Conservation (phyloP, 2,329 filamentous ascomycete species). For the Knufia fluminis region DNA sequence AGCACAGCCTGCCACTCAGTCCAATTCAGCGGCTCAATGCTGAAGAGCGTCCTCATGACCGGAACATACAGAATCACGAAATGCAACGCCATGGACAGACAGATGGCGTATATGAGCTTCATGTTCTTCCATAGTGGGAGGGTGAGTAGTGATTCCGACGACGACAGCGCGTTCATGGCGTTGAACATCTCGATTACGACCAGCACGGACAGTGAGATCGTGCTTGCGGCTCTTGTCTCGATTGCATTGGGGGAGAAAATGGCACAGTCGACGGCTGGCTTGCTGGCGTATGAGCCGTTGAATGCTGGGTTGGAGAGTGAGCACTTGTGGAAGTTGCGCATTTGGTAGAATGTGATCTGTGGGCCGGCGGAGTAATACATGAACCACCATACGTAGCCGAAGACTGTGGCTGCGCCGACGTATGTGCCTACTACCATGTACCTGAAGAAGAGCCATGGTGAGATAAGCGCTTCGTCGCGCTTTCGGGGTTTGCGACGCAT, state of each 20-base stretch:
- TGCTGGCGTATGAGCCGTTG: slow-evolving; percentile 15
- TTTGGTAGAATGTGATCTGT: slow-evolving; percentile 81
- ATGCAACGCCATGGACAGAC: slow-evolving; percentile 86
- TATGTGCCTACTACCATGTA: slow-evolving; percentile 96
- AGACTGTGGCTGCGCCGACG: slow-evolving; percentile 87
- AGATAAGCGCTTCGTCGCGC: slow-evolving; percentile 84
- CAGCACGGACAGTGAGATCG: slow-evolving; percentile 78
- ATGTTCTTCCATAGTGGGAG: slow-evolving; percentile 97
- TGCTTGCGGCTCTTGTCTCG: slow-evolving; percentile 75
- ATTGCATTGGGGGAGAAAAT: slow-evolving; percentile 78
- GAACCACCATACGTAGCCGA: slow-evolving; percentile 99
- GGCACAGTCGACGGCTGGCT: slow-evolving; percentile 72
- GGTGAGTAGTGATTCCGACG: slow-evolving; percentile 85
- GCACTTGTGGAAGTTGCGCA: slow-evolving; percentile 92
- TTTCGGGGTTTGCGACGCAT: slow-evolving; percentile 89
- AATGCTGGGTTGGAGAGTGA: slow-evolving; percentile 54
- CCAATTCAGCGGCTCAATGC: slow-evolving; percentile 77
- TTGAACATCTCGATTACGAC: slow-evolving; percentile 99
- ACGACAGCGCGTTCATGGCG: slow-evolving; percentile 94
- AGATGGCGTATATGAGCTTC: slow-evolving; percentile 93
- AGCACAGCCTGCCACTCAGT: slow-evolving; percentile 89
- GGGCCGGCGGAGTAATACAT: slow-evolving; percentile 88
- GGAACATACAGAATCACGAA: slow-evolving; percentile 90
- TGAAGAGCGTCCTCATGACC: slow-evolving; percentile 78
- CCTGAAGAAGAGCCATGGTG: slow-evolving; percentile 93